Base-by-base conservation (phyloP, 2,329 filamentous ascomycete species). In the Annulohypoxylon truncatum region DNA sequence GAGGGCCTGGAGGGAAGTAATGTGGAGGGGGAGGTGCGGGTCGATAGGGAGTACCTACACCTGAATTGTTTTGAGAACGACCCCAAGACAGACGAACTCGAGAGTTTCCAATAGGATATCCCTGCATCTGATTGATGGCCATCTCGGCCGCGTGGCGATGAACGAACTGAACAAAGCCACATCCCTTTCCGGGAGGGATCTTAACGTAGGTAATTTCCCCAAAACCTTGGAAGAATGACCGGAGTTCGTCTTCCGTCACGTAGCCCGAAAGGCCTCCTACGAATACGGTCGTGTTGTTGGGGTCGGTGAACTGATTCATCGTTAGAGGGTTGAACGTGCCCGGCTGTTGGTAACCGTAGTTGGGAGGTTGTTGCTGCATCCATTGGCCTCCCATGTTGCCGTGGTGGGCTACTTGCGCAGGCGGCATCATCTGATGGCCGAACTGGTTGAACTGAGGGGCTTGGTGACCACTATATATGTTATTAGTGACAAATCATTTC, bases 71-170 rank as follows among this genome's bases (percentile, higher is more conserved):
- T 86, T 99, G 96, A 59, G 92, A 96, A 71, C 96, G 92, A 70
- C 96, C 96, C 96, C 96, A 99, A 79, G 93, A 97, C 72, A 99
- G 88, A 76, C 96, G 94, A 65, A 99, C 96, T 72, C 96, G 94
- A 48, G 95, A 98, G 86, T 99, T 99, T 60, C 96, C 96, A 76
- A 99, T 99, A 22, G 96, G 96, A 79, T 99, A 99, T 67, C 96
- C 96, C 83, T 99, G 96, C 96, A 99, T 99, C 83, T 99, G 96
- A 84, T 99, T 99, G 87, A 99, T 99, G 73, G 96, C 96, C 96
- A 99, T 99, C 84, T 99, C 96, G 12, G 96, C 96, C 56, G 96
- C 96, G 77, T 99, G 96, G 72, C 96, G 94, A 84, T 99, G 96
- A 61, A 99, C 96, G 75, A 99, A 99, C 82, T 99, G 96, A 64